phyloP scores from a whole-genome alignment of 345 rosid species.

The Brassica juncea region DNA sequence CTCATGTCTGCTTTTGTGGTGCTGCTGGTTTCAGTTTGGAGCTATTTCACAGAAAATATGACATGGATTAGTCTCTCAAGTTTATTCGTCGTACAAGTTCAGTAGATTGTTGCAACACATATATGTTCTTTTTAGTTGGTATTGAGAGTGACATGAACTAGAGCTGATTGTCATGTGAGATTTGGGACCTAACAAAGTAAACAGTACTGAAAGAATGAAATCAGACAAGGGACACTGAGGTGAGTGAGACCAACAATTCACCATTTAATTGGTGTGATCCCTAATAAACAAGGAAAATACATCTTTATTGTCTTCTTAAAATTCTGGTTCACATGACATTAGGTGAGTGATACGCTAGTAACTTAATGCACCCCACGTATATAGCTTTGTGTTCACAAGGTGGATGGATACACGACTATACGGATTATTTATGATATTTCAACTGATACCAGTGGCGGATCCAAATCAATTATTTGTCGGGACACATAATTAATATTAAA shows the following conservation, averaged over 20 bases:
- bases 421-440: background rate
- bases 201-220: background rate
- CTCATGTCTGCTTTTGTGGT: background rate
- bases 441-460: background rate
- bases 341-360: background rate
- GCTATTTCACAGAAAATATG: background rate
- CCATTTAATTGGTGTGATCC: background rate
- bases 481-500: too few relatives aligned
- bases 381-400: background rate
- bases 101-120: background rate
- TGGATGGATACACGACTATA: background rate
- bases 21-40: background rate
- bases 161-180: background rate
- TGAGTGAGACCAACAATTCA: background rate
- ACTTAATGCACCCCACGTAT: background rate
- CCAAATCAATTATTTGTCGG: too few relatives aligned
- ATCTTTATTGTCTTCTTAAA: background rate
- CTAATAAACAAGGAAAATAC: background rate
- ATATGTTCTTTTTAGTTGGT: background rate
- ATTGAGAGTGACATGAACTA: background rate
- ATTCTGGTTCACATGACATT: background rate
- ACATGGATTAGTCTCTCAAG: background rate
- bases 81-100: background rate
- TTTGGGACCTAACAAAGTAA: background rate
- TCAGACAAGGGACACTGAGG: background rate